These are phyloP conservation scores for Teratosphaeria viscida DNA, from an alignment of 2,329 filamentous ascomycete genomes.

Conservation along the genomic window DNA sequence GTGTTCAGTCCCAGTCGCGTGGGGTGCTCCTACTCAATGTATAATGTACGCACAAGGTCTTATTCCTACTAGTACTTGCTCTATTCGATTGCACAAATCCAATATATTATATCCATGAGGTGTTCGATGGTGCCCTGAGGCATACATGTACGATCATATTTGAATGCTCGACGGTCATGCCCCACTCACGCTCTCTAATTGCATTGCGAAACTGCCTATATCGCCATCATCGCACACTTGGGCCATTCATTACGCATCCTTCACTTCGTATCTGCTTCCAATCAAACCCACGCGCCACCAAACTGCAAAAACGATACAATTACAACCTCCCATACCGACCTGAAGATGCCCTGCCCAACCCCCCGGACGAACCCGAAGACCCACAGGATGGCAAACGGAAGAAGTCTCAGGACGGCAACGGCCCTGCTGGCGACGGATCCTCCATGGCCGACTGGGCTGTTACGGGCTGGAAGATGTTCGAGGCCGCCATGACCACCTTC, in stretches of 20 bases:
- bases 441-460: slow-evolving; percentile 14
- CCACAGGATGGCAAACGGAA: slow-evolving; percentile 1
- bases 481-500: slow-evolving; percentile 40
- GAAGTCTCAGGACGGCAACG: slow-evolving; percentile 4
- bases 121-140: too few relatives aligned
- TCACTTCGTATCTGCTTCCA: not conserved
- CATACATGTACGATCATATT: not conserved
- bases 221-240: not conserved
- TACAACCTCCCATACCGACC: slow-evolving; percentile 7
- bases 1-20: too few relatives aligned
- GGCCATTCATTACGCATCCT: not conserved
- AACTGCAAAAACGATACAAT: slow-evolving; percentile 1
- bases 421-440: not conserved
- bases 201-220: not conserved
- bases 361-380: slow-evolving; percentile 9
- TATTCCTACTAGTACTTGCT: too few relatives aligned
- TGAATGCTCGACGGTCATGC: slow-evolving; percentile 1
- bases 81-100: too few relatives aligned
- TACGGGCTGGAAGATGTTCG: slow-evolving; percentile 43
- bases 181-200: slow-evolving; percentile 4
- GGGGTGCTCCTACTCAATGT: too few relatives aligned
- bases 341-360: slow-evolving; percentile 3
- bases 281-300: not conserved
- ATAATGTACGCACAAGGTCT: too few relatives aligned
- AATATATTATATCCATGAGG: too few relatives aligned